A percentile compares a stretch with the other conserved stretches of the same genome.
phyloP scores from a whole-genome alignment of 441 rosid genomes.

The Pelargonium cotyledonis region DNA sequence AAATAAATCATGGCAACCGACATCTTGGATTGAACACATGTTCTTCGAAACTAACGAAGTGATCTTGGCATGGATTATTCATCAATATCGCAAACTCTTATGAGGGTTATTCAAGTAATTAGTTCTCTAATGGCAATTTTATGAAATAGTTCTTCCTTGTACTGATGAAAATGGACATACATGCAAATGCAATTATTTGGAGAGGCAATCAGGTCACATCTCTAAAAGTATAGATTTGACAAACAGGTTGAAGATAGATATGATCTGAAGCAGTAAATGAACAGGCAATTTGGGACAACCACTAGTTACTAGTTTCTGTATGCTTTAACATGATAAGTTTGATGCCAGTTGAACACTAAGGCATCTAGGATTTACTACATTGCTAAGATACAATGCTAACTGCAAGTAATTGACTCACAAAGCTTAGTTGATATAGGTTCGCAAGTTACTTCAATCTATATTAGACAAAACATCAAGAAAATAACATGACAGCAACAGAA shows the following conservation, averaged over 20 bases:
- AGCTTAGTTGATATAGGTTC: not conserved
- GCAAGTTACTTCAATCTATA: no score
- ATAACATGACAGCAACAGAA: no score
- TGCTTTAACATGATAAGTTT: no score
- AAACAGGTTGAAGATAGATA: constrained; percentile 13
- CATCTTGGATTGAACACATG: constrained; percentile 62
- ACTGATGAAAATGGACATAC: not conserved
- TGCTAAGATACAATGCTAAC: not conserved
- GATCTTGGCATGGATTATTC: constrained; percentile 37
- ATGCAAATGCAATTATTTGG: constrained; percentile 18
- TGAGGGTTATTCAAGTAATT: constrained; percentile 20
- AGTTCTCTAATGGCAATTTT: constrained; percentile 22
- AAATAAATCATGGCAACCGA: constrained; percentile 77
- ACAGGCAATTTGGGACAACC: not conserved
- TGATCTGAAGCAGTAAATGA: constrained; percentile 9
- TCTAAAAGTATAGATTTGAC: constrained; percentile 20
- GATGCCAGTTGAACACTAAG: not conserved
- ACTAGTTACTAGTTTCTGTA: not conserved
- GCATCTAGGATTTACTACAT: not conserved
- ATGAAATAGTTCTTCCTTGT: constrained; percentile 2
- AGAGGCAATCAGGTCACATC: constrained; percentile 15
- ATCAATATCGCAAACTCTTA: constrained; percentile 28
- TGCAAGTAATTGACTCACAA: not conserved
- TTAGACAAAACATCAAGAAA: no score
- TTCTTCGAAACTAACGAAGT: constrained; percentile 46